phyloP scores from a whole-genome alignment of 495 filamentous ascomycete genomes.

The Aspergillus coremiiformis region DNA sequence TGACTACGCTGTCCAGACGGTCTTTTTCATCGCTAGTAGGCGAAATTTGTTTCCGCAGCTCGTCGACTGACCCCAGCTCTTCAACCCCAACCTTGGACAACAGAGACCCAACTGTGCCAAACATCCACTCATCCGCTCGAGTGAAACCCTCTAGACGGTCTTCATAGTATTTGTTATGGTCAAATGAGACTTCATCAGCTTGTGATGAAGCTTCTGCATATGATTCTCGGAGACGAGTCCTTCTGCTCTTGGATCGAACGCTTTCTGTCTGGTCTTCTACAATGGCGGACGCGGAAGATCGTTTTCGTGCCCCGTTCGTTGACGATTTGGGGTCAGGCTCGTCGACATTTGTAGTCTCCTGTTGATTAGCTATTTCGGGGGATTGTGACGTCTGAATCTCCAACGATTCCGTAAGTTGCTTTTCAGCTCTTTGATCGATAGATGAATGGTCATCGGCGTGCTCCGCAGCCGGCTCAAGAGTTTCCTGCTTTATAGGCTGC shows the following conservation, averaged over 20 bases:
- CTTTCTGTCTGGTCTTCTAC: slow-evolving; percentile 47
- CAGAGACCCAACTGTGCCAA: slow-evolving; percentile 58
- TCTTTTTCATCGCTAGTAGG: slow-evolving; percentile 12
- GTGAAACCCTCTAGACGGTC: slow-evolving; percentile 61
- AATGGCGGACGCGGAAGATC: slow-evolving; percentile 44
- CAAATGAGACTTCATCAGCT: slow-evolving; percentile 49
- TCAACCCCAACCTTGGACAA: slow-evolving; percentile 60
- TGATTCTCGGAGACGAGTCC: slow-evolving; percentile 71
- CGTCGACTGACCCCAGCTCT: slow-evolving; percentile 36
- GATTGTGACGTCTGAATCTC: slow-evolving; percentile 28
- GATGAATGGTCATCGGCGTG: slow-evolving; percentile 32
- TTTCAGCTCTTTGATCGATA: slow-evolving; percentile 36
- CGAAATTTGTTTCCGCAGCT: slow-evolving; percentile 28
- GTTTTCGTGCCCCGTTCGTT: slow-evolving; percentile 31
- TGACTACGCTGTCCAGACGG: slow-evolving; percentile 5
- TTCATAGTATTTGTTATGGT: slow-evolving; percentile 62
- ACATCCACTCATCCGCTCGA: slow-evolving; percentile 69
- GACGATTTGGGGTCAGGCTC: slow-evolving; percentile 28
- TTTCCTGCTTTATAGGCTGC: slow-evolving; percentile 10
- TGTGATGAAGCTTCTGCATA: slow-evolving; percentile 44
- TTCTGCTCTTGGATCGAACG: slow-evolving; percentile 69
- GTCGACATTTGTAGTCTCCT: slow-evolving; percentile 20
- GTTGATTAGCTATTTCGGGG: slow-evolving; percentile 14
- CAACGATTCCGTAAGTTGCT: slow-evolving; percentile 36
- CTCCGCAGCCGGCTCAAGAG: slow-evolving; percentile 10